A percentile compares a stretch with the other conserved stretches of the same genome.
phyloP scores from a whole-genome alignment of 2,329 filamentous ascomycete species.

The Chaetomiaceae sp. region DNA sequence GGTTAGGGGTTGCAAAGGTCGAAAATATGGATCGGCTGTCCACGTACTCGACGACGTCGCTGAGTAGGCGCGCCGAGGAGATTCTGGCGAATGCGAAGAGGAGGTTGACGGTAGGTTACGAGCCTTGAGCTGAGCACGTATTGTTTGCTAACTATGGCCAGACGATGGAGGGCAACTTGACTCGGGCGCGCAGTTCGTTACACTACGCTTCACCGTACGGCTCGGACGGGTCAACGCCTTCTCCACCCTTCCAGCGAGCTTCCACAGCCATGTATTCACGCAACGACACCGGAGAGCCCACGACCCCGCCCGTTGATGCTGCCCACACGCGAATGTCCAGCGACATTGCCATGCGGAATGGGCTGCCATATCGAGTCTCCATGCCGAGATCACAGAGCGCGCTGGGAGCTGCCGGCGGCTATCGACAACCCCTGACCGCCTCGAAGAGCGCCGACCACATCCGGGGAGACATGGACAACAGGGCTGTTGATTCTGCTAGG shows the following conservation, averaged over 20 bases:
- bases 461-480: constrained; percentile 31
- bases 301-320: constrained; percentile 27
- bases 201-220: constrained; percentile 55
- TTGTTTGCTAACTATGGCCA: constrained; percentile 34
- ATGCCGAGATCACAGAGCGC: constrained; percentile 61
- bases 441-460: constrained; percentile 43
- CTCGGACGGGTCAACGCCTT: constrained; percentile 51
- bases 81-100: constrained; percentile 92
- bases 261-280: constrained; percentile 34
- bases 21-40: constrained; percentile 27
- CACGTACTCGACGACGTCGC: constrained; percentile 64
- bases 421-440: constrained; percentile 45
- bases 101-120: constrained; percentile 69
- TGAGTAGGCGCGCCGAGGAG: constrained; percentile 80
- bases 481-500: constrained; percentile 34
- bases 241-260: constrained; percentile 44
- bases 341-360: constrained; percentile 51
- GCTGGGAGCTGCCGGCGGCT: constrained; percentile 54
- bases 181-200: constrained; percentile 65
- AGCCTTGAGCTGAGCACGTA: not conserved
- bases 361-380: constrained; percentile 38
- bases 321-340: constrained; percentile 59
- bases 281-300: constrained; percentile 24
- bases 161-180: constrained; percentile 92
- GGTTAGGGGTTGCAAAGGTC: constrained; percentile 25